Percentiles rank a stretch among this genome's conserved stretches.
Conservation (phyloP, 208 protist species). For the Willaertia magna region DNA sequence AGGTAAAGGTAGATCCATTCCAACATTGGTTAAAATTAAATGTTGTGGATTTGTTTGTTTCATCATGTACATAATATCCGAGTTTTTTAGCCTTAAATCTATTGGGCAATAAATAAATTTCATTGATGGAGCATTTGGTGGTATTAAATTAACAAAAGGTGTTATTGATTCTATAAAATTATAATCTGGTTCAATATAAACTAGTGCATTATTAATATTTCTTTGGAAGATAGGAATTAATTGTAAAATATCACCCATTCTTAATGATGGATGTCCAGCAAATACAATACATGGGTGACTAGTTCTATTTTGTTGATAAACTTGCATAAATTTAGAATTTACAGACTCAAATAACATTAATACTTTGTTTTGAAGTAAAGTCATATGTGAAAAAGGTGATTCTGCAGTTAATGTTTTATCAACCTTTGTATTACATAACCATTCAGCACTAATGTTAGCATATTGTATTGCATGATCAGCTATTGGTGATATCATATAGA, state of each 20-base stretch:
- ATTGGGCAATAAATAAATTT: not conserved
- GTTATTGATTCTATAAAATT: not conserved
- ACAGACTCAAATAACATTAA: not conserved
- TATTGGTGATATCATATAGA: not conserved
- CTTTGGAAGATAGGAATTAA: not conserved
- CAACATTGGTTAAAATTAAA: not conserved
- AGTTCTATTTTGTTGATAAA: not conserved
- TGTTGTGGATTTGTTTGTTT: not conserved
- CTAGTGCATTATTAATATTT: not conserved
- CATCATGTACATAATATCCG: not conserved
- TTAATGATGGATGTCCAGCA: not conserved
- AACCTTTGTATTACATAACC: not conserved
- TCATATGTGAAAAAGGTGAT: not conserved
- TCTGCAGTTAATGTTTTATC: not conserved
- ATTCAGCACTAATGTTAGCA: not conserved
- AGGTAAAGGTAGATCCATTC: not conserved
- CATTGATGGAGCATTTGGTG: not conserved
- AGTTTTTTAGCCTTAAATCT: not conserved
- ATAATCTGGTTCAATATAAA: not conserved
- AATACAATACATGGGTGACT: conserved; percentile 3
- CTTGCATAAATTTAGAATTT: not conserved
- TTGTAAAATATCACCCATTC: not conserved
- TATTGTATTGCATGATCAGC: not conserved
- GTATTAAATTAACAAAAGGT: not conserved
- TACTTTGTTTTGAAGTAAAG: not conserved